A percentile compares a stretch with the other conserved stretches of the same genome.
phyloP scores from a whole-genome alignment of 305 asterid species.

The Solanum hybrid region DNA sequence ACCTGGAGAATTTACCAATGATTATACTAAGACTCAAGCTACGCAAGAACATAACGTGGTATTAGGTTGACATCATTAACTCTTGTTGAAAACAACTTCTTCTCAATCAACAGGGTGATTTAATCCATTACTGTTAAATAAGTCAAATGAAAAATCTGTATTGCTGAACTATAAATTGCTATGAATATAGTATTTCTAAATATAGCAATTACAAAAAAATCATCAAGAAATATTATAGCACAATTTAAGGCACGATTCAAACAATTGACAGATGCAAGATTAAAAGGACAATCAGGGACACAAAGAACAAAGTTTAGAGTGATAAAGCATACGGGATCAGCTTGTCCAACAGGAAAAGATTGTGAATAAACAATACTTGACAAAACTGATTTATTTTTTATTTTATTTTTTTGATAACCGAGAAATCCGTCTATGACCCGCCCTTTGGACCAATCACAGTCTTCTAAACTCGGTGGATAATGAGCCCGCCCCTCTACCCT shows the following conservation, averaged over 20 bases:
- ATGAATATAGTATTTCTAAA: not conserved
- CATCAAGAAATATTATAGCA: not conserved
- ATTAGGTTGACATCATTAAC: not conserved
- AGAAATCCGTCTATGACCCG: too few relatives aligned
- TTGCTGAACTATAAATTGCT: not conserved
- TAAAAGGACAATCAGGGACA: not conserved
- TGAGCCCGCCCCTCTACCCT: too few relatives aligned
- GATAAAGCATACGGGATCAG: not conserved
- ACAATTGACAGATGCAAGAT: not conserved
- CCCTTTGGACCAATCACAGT: too few relatives aligned
- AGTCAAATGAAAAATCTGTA: not conserved
- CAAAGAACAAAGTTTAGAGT: not conserved
- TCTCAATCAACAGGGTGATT: not conserved
- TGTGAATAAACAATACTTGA: not conserved
- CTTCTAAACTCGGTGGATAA: too few relatives aligned
- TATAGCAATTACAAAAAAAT: not conserved
- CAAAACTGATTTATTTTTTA: not conserved
- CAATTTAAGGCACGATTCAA: not conserved
- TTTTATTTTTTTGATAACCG: too few relatives aligned
- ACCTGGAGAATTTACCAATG: constrained; percentile 40
- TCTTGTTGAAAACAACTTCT: not conserved
- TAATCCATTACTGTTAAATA: not conserved
- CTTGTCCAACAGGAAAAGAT: not conserved
- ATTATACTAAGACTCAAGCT: not conserved
- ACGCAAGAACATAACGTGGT: not conserved